Base-by-base conservation (phyloP, 805 yeast species). In the Cyberlindnera meyerae region DNA sequence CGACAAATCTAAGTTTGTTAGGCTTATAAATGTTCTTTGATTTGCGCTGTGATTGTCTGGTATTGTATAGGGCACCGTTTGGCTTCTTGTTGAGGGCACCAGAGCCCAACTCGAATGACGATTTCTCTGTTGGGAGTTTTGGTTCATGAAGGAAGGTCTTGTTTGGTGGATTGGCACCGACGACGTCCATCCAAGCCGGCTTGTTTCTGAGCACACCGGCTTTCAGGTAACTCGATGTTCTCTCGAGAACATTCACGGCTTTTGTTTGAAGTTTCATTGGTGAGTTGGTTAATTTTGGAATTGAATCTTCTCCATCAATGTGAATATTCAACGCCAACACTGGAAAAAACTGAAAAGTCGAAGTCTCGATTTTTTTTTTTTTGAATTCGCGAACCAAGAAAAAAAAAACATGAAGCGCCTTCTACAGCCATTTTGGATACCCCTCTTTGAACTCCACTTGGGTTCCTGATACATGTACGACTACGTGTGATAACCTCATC, bases 161-260 rank as follows among this genome's bases (percentile, higher is more conserved):
- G 28, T 73, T 66, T 24, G 97, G 97, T 27, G 97, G 97, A 49
- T 81, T 71, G 18, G 79, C 70, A 4, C 85, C 84, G 12, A 93
- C 87, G 6, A 84, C 90, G 45, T 80, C 78, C 61, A 72, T 87
- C 98, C 97, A 93, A 1, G 80, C 80, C 2, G 98, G 98, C 52
- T 82, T 81, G 22, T 71, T 62, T 22, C 61, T 67, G 31, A 87
- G 68, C n/a, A 81, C 65, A 2, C 94, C 90, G 0, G 84, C 72
- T 49, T 69, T 70, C 45, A 90, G 63, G 49, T 79, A 79, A 41
- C 82, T 79, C 2, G 96, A 80, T 0, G 96, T 84, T 52, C 88
- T 75, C 60, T 83, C 83, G 31, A 89, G 72, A 4, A 89, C 83
- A 45, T 75, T 75, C 21, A 79, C 73, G 21, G 96, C 95, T 41